Conservation (phyloP, 2,329 filamentous ascomycete species). For the Hymenoscyphus linearis region DNA sequence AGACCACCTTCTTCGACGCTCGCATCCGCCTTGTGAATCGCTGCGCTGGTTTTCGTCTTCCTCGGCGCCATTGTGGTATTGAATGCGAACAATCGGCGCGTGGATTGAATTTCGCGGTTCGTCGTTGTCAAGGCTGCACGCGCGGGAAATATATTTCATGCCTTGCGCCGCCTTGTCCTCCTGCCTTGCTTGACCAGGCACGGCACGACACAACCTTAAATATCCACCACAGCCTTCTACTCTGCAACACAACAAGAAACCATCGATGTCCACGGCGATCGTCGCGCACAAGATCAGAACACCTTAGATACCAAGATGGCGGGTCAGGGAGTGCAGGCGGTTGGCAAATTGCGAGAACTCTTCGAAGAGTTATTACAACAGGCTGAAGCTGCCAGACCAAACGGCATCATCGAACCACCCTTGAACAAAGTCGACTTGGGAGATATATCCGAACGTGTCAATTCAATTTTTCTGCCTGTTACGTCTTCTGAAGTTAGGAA, state of each 20-base stretch:
- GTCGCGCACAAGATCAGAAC: conserved; percentile 4
- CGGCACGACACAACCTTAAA: neutral
- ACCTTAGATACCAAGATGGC: conserved; percentile 38
- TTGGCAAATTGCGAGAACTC: conserved; percentile 47
- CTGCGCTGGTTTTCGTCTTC: conserved; percentile 24
- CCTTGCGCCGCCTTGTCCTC: neutral
- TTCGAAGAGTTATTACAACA: conserved; percentile 53
- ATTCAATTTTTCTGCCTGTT: conserved; percentile 33
- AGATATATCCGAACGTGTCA: conserved; percentile 42
- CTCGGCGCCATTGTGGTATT: conserved; percentile 29
- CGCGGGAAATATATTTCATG: conserved; percentile 4
- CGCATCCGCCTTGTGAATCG: conserved; percentile 35
- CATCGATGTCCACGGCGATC: conserved; percentile 2
- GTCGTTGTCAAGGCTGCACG: conserved; percentile 9
- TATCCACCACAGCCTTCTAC: neutral
- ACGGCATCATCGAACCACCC: conserved; percentile 63
- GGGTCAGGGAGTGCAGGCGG: conserved; percentile 47
- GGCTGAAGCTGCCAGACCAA: conserved; percentile 54
- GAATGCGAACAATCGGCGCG: conserved; percentile 5
- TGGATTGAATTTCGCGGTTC: neutral
- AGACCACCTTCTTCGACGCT: conserved; percentile 45
- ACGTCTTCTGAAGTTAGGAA: conserved; percentile 31
- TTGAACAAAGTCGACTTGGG: conserved; percentile 65
- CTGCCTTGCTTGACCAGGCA: neutral
- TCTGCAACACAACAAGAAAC: neutral